phyloP scores from a whole-genome alignment of 805 yeast genomes.

The Kazachstania taianensis region DNA sequence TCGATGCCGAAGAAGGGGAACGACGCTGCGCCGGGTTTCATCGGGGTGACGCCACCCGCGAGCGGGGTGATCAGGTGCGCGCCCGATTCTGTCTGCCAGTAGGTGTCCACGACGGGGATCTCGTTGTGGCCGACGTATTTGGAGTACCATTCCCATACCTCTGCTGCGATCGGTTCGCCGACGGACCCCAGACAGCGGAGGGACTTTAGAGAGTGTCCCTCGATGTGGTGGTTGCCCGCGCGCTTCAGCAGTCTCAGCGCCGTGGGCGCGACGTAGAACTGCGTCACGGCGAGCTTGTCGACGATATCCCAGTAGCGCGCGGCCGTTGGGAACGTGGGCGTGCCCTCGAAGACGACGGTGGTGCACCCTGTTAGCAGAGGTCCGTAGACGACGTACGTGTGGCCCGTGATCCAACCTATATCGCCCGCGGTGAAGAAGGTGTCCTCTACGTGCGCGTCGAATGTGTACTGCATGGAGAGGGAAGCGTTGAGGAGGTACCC shows the following conservation, averaged over 20 bases:
- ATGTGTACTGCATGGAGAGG: slow-evolving; percentile 62
- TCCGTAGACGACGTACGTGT: slow-evolving; percentile 73
- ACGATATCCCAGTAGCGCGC: slow-evolving; percentile 76
- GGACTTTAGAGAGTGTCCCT: slow-evolving; percentile 50
- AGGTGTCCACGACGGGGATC: slow-evolving; percentile 70
- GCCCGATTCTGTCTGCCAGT: slow-evolving; percentile 87
- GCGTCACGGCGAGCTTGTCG: slow-evolving; percentile 60
- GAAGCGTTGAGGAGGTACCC: slow-evolving; percentile 70
- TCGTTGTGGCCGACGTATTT: slow-evolving; percentile 59
- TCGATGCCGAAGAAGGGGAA: slow-evolving; percentile 79
- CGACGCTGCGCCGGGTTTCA: slow-evolving; percentile 79
- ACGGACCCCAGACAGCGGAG: slow-evolving; percentile 70
- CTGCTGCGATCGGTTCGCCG: slow-evolving; percentile 81
- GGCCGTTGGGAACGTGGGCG: slow-evolving; percentile 76
- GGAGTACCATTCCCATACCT: slow-evolving; percentile 81
- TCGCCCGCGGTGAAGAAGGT: slow-evolving; percentile 80
- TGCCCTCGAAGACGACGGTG: slow-evolving; percentile 74
- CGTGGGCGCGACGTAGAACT: slow-evolving; percentile 79
- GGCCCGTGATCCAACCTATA: slow-evolving; percentile 89
- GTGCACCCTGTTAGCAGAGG: slow-evolving; percentile 70
- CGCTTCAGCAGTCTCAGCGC: slow-evolving; percentile 68
- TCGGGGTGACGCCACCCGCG: slow-evolving; percentile 67
- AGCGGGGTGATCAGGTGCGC: slow-evolving; percentile 70
- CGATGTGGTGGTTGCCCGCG: slow-evolving; percentile 57
- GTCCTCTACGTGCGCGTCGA: slow-evolving; percentile 68